Conservation (phyloP, 495 filamentous ascomycete species). For the Margaritispora aquatica region DNA sequence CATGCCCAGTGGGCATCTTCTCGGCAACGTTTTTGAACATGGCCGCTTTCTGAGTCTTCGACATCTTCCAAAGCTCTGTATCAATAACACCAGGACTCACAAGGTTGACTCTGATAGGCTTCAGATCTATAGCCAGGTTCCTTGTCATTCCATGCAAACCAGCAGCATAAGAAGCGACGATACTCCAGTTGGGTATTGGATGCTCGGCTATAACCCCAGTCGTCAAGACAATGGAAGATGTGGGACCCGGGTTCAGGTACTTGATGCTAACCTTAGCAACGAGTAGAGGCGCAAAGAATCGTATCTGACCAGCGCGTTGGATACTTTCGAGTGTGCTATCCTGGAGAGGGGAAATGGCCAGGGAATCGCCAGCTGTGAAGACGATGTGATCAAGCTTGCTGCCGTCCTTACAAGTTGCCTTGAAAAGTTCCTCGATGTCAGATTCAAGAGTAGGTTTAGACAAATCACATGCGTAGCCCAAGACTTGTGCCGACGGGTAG, state of each 20-base stretch:
- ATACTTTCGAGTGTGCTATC: constrained; percentile 35
- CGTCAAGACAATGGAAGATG: constrained; percentile 49
- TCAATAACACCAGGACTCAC: constrained; percentile 49
- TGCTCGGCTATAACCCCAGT: constrained; percentile 39
- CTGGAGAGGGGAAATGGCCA: constrained; percentile 28
- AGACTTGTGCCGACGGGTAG: constrained; percentile 31
- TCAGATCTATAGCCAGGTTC: constrained; percentile 50
- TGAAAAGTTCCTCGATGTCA: constrained; percentile 41
- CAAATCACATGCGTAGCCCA: constrained; percentile 47
- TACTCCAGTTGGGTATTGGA: constrained; percentile 41
- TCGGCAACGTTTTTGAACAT: constrained; percentile 25
- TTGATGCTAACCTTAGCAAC: constrained; percentile 43
- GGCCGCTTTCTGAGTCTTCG: constrained; percentile 23
- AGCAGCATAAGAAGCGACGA: constrained; percentile 33
- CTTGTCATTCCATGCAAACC: constrained; percentile 37
- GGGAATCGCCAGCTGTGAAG: constrained; percentile 50
- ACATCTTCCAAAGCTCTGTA: constrained; percentile 42
- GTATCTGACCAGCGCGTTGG: constrained; percentile 36
- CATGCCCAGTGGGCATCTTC: constrained; percentile 34
- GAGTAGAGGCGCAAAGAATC: constrained; percentile 44
- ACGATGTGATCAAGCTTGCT: constrained; percentile 55
- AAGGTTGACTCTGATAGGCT: constrained; percentile 53
- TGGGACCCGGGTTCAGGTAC: constrained; percentile 34
- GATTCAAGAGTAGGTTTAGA: constrained; percentile 35
- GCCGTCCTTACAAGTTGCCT: constrained; percentile 21